Evolutionary conservation across 179 eudicot genomes (phyloP).

Genomic region (Carnegiea gigantea): DNA sequence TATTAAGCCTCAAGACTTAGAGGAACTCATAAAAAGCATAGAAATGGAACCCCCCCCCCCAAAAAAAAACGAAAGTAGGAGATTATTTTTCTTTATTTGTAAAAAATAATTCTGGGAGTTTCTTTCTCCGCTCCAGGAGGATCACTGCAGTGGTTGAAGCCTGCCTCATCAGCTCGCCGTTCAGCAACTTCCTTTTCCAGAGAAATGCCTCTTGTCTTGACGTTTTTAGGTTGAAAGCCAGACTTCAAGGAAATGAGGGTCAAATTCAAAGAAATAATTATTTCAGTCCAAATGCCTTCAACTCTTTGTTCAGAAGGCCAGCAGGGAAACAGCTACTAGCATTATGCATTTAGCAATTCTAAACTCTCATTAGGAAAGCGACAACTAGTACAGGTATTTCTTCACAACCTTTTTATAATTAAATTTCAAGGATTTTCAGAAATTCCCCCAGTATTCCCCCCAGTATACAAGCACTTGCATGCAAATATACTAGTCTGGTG

Average conservation of each 20-base stretch:
- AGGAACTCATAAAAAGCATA: neutral
- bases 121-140: neutral
- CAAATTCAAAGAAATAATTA: no score
- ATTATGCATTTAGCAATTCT: neutral
- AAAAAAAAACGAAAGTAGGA: no score
- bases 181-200: neutral
- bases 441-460: neutral
- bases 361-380: constrained; percentile 1
- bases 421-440: neutral
- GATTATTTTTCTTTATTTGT: neutral
- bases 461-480: neutral
- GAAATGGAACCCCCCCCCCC: neutral
- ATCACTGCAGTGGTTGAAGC: constrained; percentile 10
- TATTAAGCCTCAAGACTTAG: neutral
- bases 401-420: neutral
- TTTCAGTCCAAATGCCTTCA: constrained; percentile 7
- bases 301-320: neutral
- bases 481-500: neutral
- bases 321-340: neutral
- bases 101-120: neutral
- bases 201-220: constrained; percentile 15
- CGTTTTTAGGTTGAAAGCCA: constrained; percentile 2
- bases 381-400: neutral
- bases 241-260: neutral
- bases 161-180: neutral